Percentiles rank a stretch among this genome's conserved stretches.
phyloP scores from a whole-genome alignment of 108 stramenopile genomes.

The Nitzschia putrida region DNA sequence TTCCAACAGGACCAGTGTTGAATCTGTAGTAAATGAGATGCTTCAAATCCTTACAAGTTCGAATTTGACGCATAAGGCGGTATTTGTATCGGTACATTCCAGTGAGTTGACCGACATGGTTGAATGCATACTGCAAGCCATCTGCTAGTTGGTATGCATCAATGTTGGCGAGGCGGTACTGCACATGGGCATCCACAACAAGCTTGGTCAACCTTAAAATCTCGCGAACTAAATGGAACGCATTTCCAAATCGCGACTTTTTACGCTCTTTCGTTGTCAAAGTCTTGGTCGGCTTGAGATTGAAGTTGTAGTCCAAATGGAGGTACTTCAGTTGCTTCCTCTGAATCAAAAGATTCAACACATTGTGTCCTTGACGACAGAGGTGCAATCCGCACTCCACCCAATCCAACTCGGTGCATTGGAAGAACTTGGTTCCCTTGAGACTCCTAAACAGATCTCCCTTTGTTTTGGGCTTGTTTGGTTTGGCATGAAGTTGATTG shows the following conservation, averaged over 20 bases:
- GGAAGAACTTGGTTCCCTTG: constrained; percentile 99
- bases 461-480: constrained; percentile 87
- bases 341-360: constrained; percentile 97
- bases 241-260: constrained; percentile 95
- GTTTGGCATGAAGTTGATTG: constrained; percentile 90
- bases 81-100: constrained; percentile 99
- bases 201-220: constrained; percentile 98
- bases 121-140: constrained; percentile 98
- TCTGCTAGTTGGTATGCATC: constrained; percentile 99
- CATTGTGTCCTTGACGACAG: constrained; percentile 98
- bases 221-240: constrained; percentile 98
- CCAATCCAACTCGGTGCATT: constrained; percentile 99
- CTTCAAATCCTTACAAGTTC: constrained; percentile 99
- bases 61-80: constrained; percentile 97
- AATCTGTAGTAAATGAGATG: constrained; percentile 99
- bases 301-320: constrained; percentile 99
- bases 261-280: constrained; percentile 99
- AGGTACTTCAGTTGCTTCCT: constrained; percentile 98
- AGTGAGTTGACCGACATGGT: constrained; percentile 99
- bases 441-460: constrained; percentile 94
- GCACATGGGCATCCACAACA: constrained; percentile 97
- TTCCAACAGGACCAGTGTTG: constrained; percentile 99
- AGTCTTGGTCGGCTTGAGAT: constrained; percentile 99
- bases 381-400: constrained; percentile 98
- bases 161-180: constrained; percentile 97